Evolutionary conservation across 768 basidiomycete genomes (phyloP).

Genomic region (Xerocomellus amylosporus): DNA sequence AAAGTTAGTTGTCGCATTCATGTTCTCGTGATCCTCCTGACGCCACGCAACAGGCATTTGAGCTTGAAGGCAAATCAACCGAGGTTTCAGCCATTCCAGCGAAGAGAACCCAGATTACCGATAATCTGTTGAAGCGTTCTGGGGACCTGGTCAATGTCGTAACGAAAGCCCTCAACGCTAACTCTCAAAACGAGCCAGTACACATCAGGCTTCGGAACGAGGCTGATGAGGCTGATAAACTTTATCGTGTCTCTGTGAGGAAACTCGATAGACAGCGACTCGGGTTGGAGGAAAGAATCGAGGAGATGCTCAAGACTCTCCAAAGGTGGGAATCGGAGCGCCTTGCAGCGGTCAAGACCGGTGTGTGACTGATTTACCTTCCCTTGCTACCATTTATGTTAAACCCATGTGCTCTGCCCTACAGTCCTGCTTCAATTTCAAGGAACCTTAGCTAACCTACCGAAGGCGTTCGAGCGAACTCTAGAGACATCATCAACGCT

Average conservation of each 20-base stretch:
- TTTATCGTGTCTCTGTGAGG: slow-evolving; percentile 77
- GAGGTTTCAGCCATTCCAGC: slow-evolving; percentile 22
- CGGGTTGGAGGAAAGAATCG: slow-evolving; percentile 80
- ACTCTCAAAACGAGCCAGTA: slow-evolving; percentile 53
- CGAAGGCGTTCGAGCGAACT: slow-evolving; percentile 61
- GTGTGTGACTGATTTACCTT: slow-evolving; percentile 35
- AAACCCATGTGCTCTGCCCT: background rate
- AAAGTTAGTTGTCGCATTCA: slow-evolving; percentile 47
- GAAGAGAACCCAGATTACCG: slow-evolving; percentile 40
- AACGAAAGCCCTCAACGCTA: slow-evolving; percentile 61
- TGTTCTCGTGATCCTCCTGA: slow-evolving; percentile 24
- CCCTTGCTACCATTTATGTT: background rate
- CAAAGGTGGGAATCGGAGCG: slow-evolving; percentile 87
- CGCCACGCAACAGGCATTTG: slow-evolving; percentile 24
- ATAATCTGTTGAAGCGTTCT: slow-evolving; percentile 66
- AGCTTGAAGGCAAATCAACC: slow-evolving; percentile 24
- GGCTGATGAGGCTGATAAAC: slow-evolving; percentile 75
- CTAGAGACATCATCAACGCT: slow-evolving; percentile 71
- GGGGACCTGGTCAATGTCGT: slow-evolving; percentile 68
- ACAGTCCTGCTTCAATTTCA: slow-evolving; percentile 85
- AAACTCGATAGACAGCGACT: slow-evolving; percentile 84
- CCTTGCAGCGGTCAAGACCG: slow-evolving; percentile 80
- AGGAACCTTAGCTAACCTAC: slow-evolving; percentile 69
- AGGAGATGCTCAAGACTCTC: slow-evolving; percentile 74
- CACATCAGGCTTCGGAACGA: slow-evolving; percentile 72